Conservation (phyloP, 352 stramenopile species). For the Phytophthora macrochlamydospora region DNA sequence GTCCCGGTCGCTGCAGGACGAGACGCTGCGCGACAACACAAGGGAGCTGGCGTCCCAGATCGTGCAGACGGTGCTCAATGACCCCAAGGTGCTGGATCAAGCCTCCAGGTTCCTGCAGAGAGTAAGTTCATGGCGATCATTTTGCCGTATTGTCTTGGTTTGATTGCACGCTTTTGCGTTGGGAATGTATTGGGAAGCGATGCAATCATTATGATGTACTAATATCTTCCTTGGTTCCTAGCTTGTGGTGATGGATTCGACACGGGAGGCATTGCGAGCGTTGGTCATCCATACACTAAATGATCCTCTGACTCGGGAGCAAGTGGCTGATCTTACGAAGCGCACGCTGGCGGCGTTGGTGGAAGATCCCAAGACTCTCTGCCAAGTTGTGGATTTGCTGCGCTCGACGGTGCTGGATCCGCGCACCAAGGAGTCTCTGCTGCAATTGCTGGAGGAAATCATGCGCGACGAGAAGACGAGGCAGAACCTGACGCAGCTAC, state of each 20-base stretch:
- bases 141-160: conserved; percentile 17
- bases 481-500: conserved; percentile 58
- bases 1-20: conserved; percentile 82
- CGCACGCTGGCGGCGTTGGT: conserved; percentile 47
- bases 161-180: conserved; percentile 18
- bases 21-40: conserved; percentile 77
- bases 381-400: conserved; percentile 62
- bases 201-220: conserved; percentile 21
- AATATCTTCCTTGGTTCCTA: conserved; percentile 21
- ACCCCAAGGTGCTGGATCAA: conserved; percentile 84
- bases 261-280: conserved; percentile 49
- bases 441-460: conserved; percentile 65
- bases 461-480: conserved; percentile 64
- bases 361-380: conserved; percentile 61
- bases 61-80: conserved; percentile 86
- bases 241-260: conserved; percentile 75
- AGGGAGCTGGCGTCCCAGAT: conserved; percentile 83
- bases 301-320: conserved; percentile 56
- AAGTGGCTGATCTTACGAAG: conserved; percentile 59
- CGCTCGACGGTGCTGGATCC: conserved; percentile 53
- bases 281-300: conserved; percentile 69
- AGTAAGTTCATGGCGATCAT: conserved; percentile 23
- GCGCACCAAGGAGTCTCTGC: conserved; percentile 47
- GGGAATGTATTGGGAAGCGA: not conserved
- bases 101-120: conserved; percentile 76